These are phyloP conservation scores for Trifolium fragiferum DNA, from an alignment of 306 rosid species.

Conservation along the genomic window DNA sequence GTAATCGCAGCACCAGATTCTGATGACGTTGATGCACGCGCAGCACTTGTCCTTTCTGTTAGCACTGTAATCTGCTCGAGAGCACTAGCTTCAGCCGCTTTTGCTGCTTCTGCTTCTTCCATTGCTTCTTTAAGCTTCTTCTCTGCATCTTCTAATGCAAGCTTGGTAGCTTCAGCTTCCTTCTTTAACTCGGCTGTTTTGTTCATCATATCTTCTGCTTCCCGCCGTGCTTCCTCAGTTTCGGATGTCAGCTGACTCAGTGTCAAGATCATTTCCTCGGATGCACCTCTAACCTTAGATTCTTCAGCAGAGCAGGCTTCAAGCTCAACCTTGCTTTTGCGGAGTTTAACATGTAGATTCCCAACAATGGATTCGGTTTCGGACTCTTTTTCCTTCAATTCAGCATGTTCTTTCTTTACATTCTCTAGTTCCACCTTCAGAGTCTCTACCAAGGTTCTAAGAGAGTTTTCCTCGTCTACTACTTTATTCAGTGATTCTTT, in stretches of 20 bases:
- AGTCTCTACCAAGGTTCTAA: conserved; percentile 69
- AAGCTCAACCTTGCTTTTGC: conserved; percentile 77
- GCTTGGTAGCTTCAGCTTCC: conserved; percentile 72
- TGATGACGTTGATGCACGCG: conserved; percentile 88
- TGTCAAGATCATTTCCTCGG: conserved; percentile 79
- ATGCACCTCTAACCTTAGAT: conserved; percentile 75
- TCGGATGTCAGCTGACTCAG: conserved; percentile 75
- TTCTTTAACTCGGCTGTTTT: conserved; percentile 74
- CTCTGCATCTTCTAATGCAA: conserved; percentile 74
- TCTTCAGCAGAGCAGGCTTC: conserved; percentile 76
- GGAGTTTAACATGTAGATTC: conserved; percentile 77
- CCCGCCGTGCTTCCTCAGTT: conserved; percentile 66
- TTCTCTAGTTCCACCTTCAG: conserved; percentile 86
- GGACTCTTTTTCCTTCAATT: conserved; percentile 82
- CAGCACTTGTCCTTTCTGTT: conserved; percentile 79
- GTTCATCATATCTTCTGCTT: conserved; percentile 78
- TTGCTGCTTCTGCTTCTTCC: conserved; percentile 89
- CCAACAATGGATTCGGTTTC: conserved; percentile 90
- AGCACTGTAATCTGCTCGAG: conserved; percentile 74
- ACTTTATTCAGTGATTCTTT: conserved; percentile 85
- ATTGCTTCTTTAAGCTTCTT: conserved; percentile 66
- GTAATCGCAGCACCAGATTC: conserved; percentile 80
- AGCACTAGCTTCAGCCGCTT: conserved; percentile 79
- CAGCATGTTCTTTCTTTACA: conserved; percentile 83
- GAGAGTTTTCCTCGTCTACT: conserved; percentile 88